Evolutionary conservation across 2,329 filamentous ascomycete genomes (phyloP).

Genomic region (Penicillium sp.): DNA sequence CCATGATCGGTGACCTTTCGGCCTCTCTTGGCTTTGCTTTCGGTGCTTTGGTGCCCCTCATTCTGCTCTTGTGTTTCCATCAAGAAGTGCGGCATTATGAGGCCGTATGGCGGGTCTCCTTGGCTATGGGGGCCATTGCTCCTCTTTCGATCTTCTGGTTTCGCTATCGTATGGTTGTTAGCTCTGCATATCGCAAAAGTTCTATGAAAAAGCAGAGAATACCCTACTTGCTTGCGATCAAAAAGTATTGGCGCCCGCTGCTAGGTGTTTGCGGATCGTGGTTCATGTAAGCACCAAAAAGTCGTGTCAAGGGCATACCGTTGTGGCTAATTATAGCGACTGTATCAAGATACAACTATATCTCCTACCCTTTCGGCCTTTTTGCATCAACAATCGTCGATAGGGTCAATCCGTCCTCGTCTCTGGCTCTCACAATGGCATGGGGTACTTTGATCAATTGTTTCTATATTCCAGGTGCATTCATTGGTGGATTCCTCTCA

Average conservation of each 20-base stretch:
- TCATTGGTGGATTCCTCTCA: slow-evolving; percentile 49
- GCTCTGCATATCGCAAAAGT: slow-evolving; percentile 50
- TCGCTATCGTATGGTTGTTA: slow-evolving; percentile 53
- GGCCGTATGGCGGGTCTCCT: slow-evolving; percentile 53
- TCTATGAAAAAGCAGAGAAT: slow-evolving; percentile 47
- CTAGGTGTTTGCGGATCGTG: slow-evolving; percentile 51
- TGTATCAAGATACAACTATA: slow-evolving; percentile 50
- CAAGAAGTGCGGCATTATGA: slow-evolving; percentile 43
- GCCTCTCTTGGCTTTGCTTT: slow-evolving; percentile 54
- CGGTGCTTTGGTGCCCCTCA: slow-evolving; percentile 51
- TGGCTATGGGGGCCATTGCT: slow-evolving; percentile 53
- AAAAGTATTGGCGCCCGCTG: slow-evolving; percentile 52
- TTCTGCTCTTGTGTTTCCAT: slow-evolving; percentile 53
- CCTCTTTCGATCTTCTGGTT: slow-evolving; percentile 56
- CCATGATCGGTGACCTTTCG: slow-evolving; percentile 55
- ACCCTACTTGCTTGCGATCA: slow-evolving; percentile 51
- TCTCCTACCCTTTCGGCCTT: slow-evolving; percentile 57
- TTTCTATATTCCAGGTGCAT: slow-evolving; percentile 52
- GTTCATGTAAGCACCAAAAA: slow-evolving; percentile 38
- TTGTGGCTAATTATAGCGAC: background rate
- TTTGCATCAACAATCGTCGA: slow-evolving; percentile 56
- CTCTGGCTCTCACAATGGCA: slow-evolving; percentile 42
- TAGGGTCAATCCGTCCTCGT: slow-evolving; percentile 44
- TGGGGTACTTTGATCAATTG: slow-evolving; percentile 53
- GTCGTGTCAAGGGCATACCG: background rate